Base-by-base conservation (phyloP, 2,329 filamentous ascomycete genomes). In the Colletotrichum tropicicola region DNA sequence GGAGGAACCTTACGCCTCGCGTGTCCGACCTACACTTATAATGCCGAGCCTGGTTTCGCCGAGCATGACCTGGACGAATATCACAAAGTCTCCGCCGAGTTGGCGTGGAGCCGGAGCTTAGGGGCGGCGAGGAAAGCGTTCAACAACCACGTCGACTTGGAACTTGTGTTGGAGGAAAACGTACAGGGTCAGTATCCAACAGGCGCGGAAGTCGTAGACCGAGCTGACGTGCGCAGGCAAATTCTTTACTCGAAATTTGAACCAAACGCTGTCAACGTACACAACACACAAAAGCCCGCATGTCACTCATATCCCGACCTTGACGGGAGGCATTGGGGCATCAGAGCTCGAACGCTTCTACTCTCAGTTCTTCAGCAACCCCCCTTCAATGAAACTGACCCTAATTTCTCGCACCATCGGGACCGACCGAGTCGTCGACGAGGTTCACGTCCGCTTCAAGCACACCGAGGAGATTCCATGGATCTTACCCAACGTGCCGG, bases 101-200 rank as follows among this genome's bases (percentile, higher is more conserved):
- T 93, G 19, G 90, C 91, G 0, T 93, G 89, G 85, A 87, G 84
- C n/a, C 82, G 92, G 7, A 89, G 87, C 35, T 72, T 94, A 61
- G 80, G 81, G 1, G 77, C 82, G 1, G 80, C 92, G 35, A 82
- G 89, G 41, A 84, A 83, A 65, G 90, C 87, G 0, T 92, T 93
- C 71, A 85, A 88, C 0, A 86, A 85, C 0, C 82, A 84, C 49
- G 87, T 87, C 23, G 87, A 92, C 57, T 78, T 91, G 3, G 90
- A 92, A 70, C 80, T 82, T 2, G 84, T 90, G 9, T 85, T 91
- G 80, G 89, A 92, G 17, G 83, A 89, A 70, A 90, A 92, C 68
- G 82, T 88, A 1, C 83, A 86, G 65, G 87, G 86, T 77, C 81
- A 87, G 74, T 54, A 30, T 13, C 5, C 9, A 5, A 1, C 8